Base-by-base conservation (phyloP, 345 rosid genomes). In the Euphorbia peplus region DNA sequence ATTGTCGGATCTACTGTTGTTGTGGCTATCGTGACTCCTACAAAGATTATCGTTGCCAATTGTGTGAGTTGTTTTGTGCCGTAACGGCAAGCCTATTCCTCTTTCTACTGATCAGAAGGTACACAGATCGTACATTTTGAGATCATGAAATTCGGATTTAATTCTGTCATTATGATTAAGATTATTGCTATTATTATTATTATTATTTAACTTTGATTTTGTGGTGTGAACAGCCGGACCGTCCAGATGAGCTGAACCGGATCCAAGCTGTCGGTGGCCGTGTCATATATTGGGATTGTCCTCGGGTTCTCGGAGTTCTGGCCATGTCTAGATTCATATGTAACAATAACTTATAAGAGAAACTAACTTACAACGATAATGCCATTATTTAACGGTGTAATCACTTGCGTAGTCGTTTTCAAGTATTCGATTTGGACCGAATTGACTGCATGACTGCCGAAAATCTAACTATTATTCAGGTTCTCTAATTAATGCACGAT, bases 41-140 rank as follows among this genome's bases (percentile, higher is more conserved):
- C 72, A 0, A 80, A 74, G 39, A 71, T 85, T 1, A 35, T 83
- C 18, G 85, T 85, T 6, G 86, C 92, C 2, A 85, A 82, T 14
- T 80, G 83, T 22, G 92, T 89, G 88, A 41, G 92, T 84, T 4
- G 85, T 85, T 54, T 64, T 87, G 47, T 82, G 85, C 68, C 85
- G 89, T 3, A 74, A 41, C 46, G 89, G 88, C 39, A 47, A 59
- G 53, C 71, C 84, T 14, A 9, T 82, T 16, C 72, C 81, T 7
- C 81, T 77, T 8, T 63, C 79, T 10, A 39, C 29, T 4, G 78
- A 82, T 75, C 81, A 76, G 68, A 74, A 76, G 85, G 85, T 51
- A n/a, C n/a, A n/a, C n/a, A n/a, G n/a, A n/a, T n/a, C n/a, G n/a
- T n/a, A n/a, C n/a, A n/a, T n/a, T n/a, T n/a, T n/a, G n/a, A n/a